Percentiles rank a stretch among this genome's conserved stretches.
Evolutionary conservation across 2,329 filamentous ascomycete species (phyloP).

Genomic region (Verticillium zaregamsianum): DNA sequence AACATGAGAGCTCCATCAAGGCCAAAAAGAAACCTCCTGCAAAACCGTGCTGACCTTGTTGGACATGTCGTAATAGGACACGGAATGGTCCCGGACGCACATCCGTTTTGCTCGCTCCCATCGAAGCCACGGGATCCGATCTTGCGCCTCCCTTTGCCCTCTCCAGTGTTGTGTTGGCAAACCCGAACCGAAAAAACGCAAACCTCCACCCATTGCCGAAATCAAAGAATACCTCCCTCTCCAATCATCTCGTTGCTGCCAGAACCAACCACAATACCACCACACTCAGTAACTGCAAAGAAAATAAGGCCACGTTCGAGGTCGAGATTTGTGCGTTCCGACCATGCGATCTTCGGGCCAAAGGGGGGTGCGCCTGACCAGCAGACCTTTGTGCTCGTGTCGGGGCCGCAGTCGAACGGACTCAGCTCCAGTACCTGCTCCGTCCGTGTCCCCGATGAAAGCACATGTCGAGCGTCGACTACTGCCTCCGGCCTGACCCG

Average conservation of each 20-base stretch:
- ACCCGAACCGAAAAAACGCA: not conserved
- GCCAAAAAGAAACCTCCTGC: not conserved
- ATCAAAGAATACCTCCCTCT: constrained; percentile 1
- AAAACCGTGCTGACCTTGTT: not conserved
- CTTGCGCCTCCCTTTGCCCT: not conserved
- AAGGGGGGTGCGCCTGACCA: constrained; percentile 9
- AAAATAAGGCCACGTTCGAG: not conserved
- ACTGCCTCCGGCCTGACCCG: not conserved
- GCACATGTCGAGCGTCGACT: not conserved
- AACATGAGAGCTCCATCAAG: not conserved
- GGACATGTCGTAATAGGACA: not conserved
- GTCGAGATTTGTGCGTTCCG: not conserved
- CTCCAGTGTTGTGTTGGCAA: not conserved
- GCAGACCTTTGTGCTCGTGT: constrained; percentile 6
- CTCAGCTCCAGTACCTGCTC: not conserved
- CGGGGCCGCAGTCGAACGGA: constrained; percentile 6
- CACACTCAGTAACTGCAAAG: not conserved
- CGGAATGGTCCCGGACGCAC: not conserved
- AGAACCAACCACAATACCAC: not conserved
- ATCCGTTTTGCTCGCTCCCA: not conserved
- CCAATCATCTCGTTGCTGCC: constrained; percentile 2
- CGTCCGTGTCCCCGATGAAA: no score
- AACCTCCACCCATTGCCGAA: not conserved
- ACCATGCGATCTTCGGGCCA: not conserved
- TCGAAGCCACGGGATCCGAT: not conserved